phyloP scores from a whole-genome alignment of 352 stramenopile genomes.

The Blastocystis sp. region DNA sequence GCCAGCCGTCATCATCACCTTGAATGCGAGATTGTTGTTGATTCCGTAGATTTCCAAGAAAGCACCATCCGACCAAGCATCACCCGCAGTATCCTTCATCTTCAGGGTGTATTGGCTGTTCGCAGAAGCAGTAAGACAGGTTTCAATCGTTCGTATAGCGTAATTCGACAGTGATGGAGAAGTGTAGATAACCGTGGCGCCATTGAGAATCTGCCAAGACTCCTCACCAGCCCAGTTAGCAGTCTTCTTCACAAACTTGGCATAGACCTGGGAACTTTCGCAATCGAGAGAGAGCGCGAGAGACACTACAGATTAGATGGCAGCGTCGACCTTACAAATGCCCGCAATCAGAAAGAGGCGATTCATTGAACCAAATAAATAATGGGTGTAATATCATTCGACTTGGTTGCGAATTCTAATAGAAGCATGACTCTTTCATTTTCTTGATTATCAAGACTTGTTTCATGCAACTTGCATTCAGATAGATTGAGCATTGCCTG shows the following conservation, averaged over 20 bases:
- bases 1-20: neutral
- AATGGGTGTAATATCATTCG: too few species aligned
- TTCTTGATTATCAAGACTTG: too few species aligned
- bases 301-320: neutral
- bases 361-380: neutral
- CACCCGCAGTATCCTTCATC: neutral
- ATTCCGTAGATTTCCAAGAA: neutral
- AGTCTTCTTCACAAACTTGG: neutral
- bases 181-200: neutral
- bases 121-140: neutral
- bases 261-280: neutral
- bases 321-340: neutral
- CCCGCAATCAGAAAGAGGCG: neutral
- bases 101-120: neutral
- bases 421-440: too few species aligned
- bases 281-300: neutral
- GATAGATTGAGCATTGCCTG: too few species aligned
- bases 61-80: neutral
- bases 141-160: neutral
- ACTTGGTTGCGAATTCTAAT: too few species aligned
- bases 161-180: neutral
- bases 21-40: neutral
- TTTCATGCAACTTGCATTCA: too few species aligned
- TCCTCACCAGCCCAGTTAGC: neutral
- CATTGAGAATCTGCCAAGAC: neutral